phyloP scores from a whole-genome alignment of 2,329 filamentous ascomycete genomes.

The Beauveria brongniartii region DNA sequence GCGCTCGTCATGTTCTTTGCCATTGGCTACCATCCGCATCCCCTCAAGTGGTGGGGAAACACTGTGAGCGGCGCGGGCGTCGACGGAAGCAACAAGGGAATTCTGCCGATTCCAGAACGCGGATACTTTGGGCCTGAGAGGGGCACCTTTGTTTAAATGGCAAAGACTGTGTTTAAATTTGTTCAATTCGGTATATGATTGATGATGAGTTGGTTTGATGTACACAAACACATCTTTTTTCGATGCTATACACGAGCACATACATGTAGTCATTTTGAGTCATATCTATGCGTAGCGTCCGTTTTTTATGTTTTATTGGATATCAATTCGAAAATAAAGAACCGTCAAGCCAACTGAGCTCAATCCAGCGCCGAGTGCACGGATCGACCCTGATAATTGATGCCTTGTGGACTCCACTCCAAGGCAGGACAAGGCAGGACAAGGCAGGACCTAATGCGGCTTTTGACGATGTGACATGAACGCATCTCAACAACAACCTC shows the following conservation, averaged over 20 bases:
- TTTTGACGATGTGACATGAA: not conserved
- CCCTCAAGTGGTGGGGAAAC: constrained; percentile 38
- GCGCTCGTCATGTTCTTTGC: constrained; percentile 37
- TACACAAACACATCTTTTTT: not conserved
- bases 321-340: too few species aligned
- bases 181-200: not conserved
- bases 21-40: constrained; percentile 27
- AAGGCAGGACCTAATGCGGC: not conserved
- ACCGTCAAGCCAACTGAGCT: too few species aligned
- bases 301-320: not conserved
- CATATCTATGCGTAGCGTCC: constrained; percentile 1
- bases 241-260: not conserved
- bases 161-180: not conserved
- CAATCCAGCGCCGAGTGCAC: not conserved
- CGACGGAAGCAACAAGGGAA: constrained; percentile 17
- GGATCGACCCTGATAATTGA: not conserved
- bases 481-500: constrained; percentile 16
- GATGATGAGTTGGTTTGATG: not conserved
- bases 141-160: constrained; percentile 15
- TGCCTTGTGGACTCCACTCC: constrained; percentile 6
- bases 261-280: not conserved
- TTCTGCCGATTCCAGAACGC: constrained; percentile 17
- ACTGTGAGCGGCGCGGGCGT: constrained; percentile 14
- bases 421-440: not conserved
- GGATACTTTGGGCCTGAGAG: constrained; percentile 22